Conservation (phyloP, 1,139 yeast species). For the Zygotorulaspora mrakii region DNA sequence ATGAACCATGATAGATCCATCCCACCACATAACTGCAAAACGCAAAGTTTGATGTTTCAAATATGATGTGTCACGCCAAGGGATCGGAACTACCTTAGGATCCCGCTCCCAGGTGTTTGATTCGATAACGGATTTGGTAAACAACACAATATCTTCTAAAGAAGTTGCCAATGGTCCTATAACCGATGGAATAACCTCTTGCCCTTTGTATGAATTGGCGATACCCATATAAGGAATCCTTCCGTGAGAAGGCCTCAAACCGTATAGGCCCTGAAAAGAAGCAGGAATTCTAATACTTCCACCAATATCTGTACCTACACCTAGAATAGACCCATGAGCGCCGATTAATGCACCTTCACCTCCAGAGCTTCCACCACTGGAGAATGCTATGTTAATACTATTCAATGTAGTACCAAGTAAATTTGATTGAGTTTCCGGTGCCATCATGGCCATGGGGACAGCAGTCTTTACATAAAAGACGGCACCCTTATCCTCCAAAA, state of each 20-base stretch:
- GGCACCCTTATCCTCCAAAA: slow-evolving; percentile 60
- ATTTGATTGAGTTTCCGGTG: slow-evolving; percentile 48
- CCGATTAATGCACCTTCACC: slow-evolving; percentile 72
- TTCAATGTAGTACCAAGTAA: slow-evolving; percentile 51
- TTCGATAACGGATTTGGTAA: slow-evolving; percentile 54
- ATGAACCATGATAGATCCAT: slow-evolving; percentile 47
- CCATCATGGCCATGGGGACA: slow-evolving; percentile 56
- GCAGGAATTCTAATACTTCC: slow-evolving; percentile 77
- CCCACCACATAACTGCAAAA: slow-evolving; percentile 46
- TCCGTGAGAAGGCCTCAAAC: slow-evolving; percentile 64
- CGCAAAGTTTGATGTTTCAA: slow-evolving; percentile 41
- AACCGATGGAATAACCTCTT: slow-evolving; percentile 45
- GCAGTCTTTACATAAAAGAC: slow-evolving; percentile 55
- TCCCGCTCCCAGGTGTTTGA: slow-evolving; percentile 62
- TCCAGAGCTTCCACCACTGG: slow-evolving; percentile 69
- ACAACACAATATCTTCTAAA: slow-evolving; percentile 57
- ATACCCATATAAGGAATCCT: slow-evolving; percentile 53
- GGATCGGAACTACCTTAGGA: slow-evolving; percentile 47
- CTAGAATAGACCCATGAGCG: slow-evolving; percentile 60
- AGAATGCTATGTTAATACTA: slow-evolving; percentile 48
- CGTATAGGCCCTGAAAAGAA: slow-evolving; percentile 62
- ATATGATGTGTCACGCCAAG: slow-evolving; percentile 51
- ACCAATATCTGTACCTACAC: slow-evolving; percentile 75
- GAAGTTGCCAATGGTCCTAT: slow-evolving; percentile 60
- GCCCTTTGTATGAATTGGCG: slow-evolving; percentile 46